Percentiles rank a stretch among this genome's conserved stretches.
Evolutionary conservation across 805 yeast genomes (phyloP).

Genomic region (Sporopachydermia quercuum): DNA sequence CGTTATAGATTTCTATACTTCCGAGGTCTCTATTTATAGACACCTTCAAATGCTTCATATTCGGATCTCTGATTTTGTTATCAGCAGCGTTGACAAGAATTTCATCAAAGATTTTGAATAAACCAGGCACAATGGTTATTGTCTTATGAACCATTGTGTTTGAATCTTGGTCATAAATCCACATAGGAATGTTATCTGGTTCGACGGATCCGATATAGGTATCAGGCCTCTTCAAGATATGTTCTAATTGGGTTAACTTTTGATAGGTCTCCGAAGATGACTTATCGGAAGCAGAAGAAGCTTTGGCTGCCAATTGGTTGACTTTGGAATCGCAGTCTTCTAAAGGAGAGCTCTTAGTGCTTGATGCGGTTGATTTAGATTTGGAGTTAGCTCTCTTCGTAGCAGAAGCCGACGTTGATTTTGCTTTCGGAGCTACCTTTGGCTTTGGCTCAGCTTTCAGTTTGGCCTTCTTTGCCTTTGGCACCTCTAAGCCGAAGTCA

Average conservation of each 20-base stretch:
- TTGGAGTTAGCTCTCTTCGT: background rate
- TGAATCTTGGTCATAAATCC: slow-evolving; percentile 65
- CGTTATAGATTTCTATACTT: slow-evolving; percentile 69
- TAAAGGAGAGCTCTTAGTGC: background rate
- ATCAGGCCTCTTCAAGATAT: slow-evolving; percentile 92
- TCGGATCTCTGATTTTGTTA: slow-evolving; percentile 87
- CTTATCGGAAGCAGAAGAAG: slow-evolving; percentile 14
- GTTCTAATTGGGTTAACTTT: slow-evolving; percentile 88
- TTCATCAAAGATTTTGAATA: slow-evolving; percentile 93
- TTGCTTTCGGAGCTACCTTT: slow-evolving; percentile 1
- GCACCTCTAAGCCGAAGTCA: background rate
- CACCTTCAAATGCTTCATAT: slow-evolving; percentile 80
- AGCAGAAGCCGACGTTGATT: background rate
- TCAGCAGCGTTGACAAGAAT: slow-evolving; percentile 97
- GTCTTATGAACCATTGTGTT: slow-evolving; percentile 35
- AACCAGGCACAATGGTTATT: slow-evolving; percentile 85
- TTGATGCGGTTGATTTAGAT: background rate
- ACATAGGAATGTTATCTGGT: slow-evolving; percentile 59
- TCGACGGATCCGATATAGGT: slow-evolving; percentile 95
- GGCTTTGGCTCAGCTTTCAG: slow-evolving; percentile 1
- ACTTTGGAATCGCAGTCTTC: background rate
- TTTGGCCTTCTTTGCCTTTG: background rate
- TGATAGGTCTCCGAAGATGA: slow-evolving; percentile 67
- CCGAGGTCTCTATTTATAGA: slow-evolving; percentile 62
- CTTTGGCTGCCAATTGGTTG: background rate